phyloP scores from a whole-genome alignment of 768 basidiomycete genomes.

The Mycena crocata region DNA sequence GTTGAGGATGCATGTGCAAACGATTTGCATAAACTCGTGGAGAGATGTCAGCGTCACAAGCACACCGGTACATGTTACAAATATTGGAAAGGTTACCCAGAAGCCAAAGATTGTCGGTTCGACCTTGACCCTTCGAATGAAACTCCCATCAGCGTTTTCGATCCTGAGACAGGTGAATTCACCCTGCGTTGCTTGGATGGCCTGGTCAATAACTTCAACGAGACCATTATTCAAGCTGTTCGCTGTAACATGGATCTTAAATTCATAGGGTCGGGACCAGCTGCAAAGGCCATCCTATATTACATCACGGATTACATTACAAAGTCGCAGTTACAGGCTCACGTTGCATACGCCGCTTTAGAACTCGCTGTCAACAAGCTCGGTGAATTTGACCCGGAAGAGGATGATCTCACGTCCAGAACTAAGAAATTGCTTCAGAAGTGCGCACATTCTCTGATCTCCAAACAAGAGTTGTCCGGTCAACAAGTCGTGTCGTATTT shows the following conservation, averaged over 20 bases:
- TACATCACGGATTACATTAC: conserved; percentile 53
- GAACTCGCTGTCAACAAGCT: conserved; percentile 29
- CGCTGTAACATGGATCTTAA: too few relatives aligned
- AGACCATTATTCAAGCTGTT: too few relatives aligned
- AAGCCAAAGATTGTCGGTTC: conserved; percentile 19
- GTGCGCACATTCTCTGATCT: conserved; percentile 34
- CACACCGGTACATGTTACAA: conserved; percentile 31
- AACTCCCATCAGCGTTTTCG: not conserved
- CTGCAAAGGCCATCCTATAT: conserved; percentile 44
- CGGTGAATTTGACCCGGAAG: conserved; percentile 13
- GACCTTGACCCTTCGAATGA: conserved; percentile 9
- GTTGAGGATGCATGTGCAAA: not conserved
- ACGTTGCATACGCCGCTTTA: conserved; percentile 31
- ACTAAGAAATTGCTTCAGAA: conserved; percentile 40
- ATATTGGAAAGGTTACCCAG: conserved; percentile 21
- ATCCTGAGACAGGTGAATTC: conserved; percentile 2
- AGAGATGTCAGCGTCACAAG: conserved; percentile 22
- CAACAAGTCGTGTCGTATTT: conserved; percentile 42
- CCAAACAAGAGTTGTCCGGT: conserved; percentile 38
- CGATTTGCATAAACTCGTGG: conserved; percentile 14
- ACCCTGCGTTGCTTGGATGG: conserved; percentile 3
- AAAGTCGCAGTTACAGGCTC: conserved; percentile 35
- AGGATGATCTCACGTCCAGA: not conserved
- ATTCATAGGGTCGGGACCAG: conserved; percentile 35
- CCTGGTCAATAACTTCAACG: conserved; percentile 16